phyloP scores from a whole-genome alignment of 1,139 yeast genomes.

The Taphrina deformans region DNA sequence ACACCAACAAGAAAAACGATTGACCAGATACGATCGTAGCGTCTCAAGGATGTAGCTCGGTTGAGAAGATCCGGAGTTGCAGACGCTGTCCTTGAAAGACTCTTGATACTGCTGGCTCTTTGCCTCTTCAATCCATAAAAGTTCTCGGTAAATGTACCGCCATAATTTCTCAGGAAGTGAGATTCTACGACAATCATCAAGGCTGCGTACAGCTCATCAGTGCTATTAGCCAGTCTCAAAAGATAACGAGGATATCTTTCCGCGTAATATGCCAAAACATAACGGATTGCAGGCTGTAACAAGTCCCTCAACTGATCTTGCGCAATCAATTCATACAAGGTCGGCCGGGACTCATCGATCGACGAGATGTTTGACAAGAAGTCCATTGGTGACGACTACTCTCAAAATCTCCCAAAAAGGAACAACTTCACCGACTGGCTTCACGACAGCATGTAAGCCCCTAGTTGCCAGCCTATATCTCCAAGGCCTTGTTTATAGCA shows the following conservation, averaged over 20 bases:
- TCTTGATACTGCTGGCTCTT: conserved; percentile 41
- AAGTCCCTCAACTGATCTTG: conserved; percentile 75
- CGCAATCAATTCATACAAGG: conserved; percentile 78
- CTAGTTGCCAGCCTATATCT: too few relatives aligned
- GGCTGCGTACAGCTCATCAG: conserved; percentile 71
- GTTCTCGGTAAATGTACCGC: conserved; percentile 84
- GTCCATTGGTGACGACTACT: conserved; percentile 58
- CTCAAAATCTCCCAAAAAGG: neutral
- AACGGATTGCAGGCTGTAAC: conserved; percentile 79
- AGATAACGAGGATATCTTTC: conserved; percentile 72
- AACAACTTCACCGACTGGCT: too few relatives aligned
- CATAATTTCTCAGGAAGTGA: conserved; percentile 70
- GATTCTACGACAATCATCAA: conserved; percentile 71
- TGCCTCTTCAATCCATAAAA: conserved; percentile 85
- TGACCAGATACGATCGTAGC: conserved; percentile 58
- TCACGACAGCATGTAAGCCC: too few relatives aligned
- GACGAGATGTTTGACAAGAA: conserved; percentile 76
- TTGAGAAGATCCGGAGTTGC: conserved; percentile 56
- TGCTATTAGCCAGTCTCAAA: conserved; percentile 61
- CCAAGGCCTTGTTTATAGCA: too few relatives aligned
- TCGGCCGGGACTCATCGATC: conserved; percentile 77
- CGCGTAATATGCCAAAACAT: conserved; percentile 77
- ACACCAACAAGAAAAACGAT: conserved; percentile 59
- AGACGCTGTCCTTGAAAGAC: conserved; percentile 40
- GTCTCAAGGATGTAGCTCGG: conserved; percentile 56